Evolutionary conservation across 106 monocot genomes (phyloP).

Genomic region (Acorus gramineus): DNA sequence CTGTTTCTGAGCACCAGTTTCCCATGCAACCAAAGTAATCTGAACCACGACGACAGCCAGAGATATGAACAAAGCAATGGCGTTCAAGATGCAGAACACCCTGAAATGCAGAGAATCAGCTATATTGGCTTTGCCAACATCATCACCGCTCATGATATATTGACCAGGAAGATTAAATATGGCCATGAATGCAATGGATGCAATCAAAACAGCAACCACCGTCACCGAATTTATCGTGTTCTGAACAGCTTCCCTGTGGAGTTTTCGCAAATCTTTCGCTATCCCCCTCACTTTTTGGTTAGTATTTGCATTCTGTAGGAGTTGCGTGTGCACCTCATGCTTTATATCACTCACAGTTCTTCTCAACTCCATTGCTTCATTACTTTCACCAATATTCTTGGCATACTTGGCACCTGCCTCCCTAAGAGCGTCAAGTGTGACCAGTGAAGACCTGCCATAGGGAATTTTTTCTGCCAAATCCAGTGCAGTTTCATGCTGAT

Average conservation of each 20-base stretch:
- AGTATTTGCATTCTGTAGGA: slow-evolving; percentile 75
- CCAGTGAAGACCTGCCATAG: slow-evolving; percentile 54
- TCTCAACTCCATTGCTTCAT: slow-evolving; percentile 63
- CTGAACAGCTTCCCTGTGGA: slow-evolving; percentile 90
- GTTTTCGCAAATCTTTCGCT: slow-evolving; percentile 72
- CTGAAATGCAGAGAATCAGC: slow-evolving; percentile 37
- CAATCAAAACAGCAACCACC: slow-evolving; percentile 75
- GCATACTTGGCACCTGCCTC: slow-evolving; percentile 75
- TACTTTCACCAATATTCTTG: slow-evolving; percentile 38
- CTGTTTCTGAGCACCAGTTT: slow-evolving; percentile 78
- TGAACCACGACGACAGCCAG: slow-evolving; percentile 90
- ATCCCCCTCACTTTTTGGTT: slow-evolving; percentile 70
- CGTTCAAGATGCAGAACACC: slow-evolving; percentile 75
- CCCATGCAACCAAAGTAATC: slow-evolving; percentile 97
- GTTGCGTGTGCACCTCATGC: slow-evolving; percentile 75
- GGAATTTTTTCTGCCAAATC: slow-evolving; percentile 75
- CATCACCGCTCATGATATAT: slow-evolving; percentile 23
- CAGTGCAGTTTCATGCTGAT: slow-evolving; percentile 72
- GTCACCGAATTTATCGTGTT: slow-evolving; percentile 98
- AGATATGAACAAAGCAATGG: slow-evolving; percentile 80
- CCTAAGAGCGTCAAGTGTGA: slow-evolving; percentile 47
- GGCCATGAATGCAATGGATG: slow-evolving; percentile 88
- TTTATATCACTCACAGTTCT: slow-evolving; percentile 87
- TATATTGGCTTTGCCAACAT: slow-evolving; percentile 52
- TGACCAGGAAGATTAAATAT: slow-evolving; percentile 91